phyloP scores from a whole-genome alignment of 495 filamentous ascomycete species.

The Aspergillus steynii region DNA sequence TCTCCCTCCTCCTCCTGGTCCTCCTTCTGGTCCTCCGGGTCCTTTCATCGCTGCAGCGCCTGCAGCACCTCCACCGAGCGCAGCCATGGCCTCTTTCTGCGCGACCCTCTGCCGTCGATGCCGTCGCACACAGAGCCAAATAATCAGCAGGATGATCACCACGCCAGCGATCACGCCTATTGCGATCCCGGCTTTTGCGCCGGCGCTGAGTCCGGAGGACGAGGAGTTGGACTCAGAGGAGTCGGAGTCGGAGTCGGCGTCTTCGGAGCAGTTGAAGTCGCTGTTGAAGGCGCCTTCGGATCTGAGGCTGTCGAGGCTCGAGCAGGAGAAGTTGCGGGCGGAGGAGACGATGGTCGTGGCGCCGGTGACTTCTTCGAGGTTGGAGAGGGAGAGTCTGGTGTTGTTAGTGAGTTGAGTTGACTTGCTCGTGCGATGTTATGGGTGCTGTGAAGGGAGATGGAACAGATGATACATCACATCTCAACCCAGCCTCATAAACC shows the following conservation, averaged over 20 bases:
- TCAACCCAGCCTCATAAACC: no score
- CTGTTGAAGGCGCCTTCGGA: background rate
- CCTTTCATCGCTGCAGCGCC: background rate
- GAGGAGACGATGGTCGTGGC: slow-evolving; percentile 22
- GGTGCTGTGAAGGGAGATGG: no score
- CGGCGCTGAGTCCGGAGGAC: slow-evolving; percentile 11
- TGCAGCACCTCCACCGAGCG: background rate
- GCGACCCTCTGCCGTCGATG: background rate
- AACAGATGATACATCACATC: no score
- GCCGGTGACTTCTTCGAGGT: slow-evolving; percentile 30
- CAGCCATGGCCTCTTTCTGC: background rate
- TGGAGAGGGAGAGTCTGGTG: slow-evolving; percentile 27
- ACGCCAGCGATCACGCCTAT: background rate
- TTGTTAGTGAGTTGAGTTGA: background rate
- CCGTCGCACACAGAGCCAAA: background rate
- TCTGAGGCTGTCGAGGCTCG: background rate
- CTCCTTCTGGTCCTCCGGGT: no score
- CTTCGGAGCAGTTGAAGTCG: slow-evolving; percentile 8
- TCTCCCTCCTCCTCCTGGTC: background rate
- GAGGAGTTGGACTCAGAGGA: background rate
- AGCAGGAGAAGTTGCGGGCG: slow-evolving; percentile 25
- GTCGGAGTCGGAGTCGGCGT: background rate
- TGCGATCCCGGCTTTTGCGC: slow-evolving; percentile 12
- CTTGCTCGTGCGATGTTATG: background rate
- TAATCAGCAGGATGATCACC: background rate